phyloP scores from a whole-genome alignment of 202 grass and related monocot genomes.

The Carex sylvatica region DNA sequence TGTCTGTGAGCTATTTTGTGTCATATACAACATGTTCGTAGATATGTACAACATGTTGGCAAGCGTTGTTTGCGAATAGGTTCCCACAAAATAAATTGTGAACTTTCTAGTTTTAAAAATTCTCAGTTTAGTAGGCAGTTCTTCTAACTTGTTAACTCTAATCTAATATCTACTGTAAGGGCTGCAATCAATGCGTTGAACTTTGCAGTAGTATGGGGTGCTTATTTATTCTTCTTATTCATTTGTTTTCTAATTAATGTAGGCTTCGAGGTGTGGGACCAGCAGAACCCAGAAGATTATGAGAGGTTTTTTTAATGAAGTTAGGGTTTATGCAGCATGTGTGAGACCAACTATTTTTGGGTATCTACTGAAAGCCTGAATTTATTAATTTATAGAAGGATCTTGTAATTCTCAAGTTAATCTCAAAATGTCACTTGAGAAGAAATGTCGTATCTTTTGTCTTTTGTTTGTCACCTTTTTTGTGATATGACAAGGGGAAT shows the following conservation, averaged over 20 bases:
- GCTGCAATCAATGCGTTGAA: not conserved
- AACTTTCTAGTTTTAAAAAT: not conserved
- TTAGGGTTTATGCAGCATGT: constrained; percentile 22
- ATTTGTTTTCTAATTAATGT: constrained; percentile 1
- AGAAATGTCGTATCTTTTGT: not conserved
- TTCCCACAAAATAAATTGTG: not conserved
- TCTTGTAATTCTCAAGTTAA: not conserved
- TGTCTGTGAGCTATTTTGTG: not conserved
- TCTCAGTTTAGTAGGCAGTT: not conserved
- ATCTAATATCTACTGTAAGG: not conserved
- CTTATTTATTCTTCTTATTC: not conserved
- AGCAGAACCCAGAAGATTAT: constrained; percentile 65
- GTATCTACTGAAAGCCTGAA: not conserved
- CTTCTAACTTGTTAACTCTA: not conserved
- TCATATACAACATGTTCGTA: not conserved
- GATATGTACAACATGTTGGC: not conserved
- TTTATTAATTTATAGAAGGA: constrained; percentile 16
- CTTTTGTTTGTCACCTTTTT: not conserved
- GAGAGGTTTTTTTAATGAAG: constrained; percentile 71
- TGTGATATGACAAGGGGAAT: not conserved
- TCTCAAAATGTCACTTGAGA: constrained; percentile 4
- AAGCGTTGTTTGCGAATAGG: not conserved
- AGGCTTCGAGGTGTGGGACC: constrained; percentile 68
- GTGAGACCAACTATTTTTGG: not conserved
- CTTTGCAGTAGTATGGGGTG: not conserved